These are phyloP conservation scores for Penicillium antarcticum DNA, from an alignment of 495 filamentous ascomycete genomes.

Conservation along the genomic window DNA sequence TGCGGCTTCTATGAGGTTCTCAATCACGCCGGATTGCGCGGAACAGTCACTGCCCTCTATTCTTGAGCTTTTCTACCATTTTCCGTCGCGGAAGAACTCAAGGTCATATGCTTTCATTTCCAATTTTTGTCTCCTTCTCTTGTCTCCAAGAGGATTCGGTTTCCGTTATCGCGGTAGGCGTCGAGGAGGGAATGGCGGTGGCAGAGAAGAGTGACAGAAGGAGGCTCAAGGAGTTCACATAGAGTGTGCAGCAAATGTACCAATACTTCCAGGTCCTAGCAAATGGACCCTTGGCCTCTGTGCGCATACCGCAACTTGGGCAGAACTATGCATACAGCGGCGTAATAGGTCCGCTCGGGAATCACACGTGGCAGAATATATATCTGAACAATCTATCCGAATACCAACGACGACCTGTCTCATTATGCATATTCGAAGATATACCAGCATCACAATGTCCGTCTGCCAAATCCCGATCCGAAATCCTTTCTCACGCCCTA, in stretches of 20 bases:
- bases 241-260: slow-evolving; percentile 50
- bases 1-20: slow-evolving; percentile 65
- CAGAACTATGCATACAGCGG: neutral
- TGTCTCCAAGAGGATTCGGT: slow-evolving; percentile 3
- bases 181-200: slow-evolving; percentile 22
- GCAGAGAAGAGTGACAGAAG: slow-evolving; percentile 46
- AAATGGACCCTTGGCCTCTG: slow-evolving; percentile 34
- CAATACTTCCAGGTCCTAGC: slow-evolving; percentile 46
- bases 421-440: too few species aligned
- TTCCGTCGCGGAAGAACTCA: slow-evolving; percentile 1
- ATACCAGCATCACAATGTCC: too few species aligned
- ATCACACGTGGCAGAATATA: too few species aligned
- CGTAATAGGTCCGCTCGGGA: neutral
- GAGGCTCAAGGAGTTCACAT: slow-evolving; percentile 37
- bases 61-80: slow-evolving; percentile 1
- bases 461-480: too few species aligned
- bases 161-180: slow-evolving; percentile 4
- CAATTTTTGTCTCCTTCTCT: neutral
- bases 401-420: too few species aligned
- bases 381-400: too few species aligned
- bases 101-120: slow-evolving; percentile 1
- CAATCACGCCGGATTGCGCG: slow-evolving; percentile 31
- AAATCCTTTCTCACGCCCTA: neutral
- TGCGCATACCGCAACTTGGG: neutral
- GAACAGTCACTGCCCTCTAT: slow-evolving; percentile 14